phyloP scores from a whole-genome alignment of 192 early-diverging fungal species.

The Backusella mclennaniae region DNA sequence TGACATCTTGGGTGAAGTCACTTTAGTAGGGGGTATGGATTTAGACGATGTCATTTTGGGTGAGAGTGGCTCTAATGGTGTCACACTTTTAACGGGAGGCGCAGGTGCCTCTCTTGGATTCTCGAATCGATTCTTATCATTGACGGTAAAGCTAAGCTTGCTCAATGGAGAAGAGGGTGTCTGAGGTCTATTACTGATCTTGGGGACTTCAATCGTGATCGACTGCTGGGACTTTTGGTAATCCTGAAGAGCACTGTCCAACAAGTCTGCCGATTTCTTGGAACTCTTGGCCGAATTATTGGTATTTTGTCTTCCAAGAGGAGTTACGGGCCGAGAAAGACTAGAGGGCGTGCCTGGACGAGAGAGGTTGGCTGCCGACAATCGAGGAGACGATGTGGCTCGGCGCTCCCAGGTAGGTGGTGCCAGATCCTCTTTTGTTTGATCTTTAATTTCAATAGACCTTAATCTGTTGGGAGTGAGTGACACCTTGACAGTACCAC shows the following conservation, averaged over 20 bases:
- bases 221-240: not conserved
- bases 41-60: constrained; percentile 12
- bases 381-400: constrained; percentile 13
- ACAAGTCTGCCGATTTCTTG: not conserved
- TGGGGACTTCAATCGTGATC: constrained; percentile 4
- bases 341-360: constrained; percentile 8
- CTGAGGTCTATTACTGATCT: not conserved
- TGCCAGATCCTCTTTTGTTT: not conserved
- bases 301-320: not conserved
- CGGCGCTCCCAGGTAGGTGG: constrained; percentile 25
- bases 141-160: not conserved
- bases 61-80: constrained; percentile 17
- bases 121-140: constrained; percentile 26
- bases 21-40: constrained; percentile 14
- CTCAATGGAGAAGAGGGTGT: constrained; percentile 13
- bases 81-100: not conserved
- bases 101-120: constrained; percentile 23
- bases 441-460: constrained; percentile 54
- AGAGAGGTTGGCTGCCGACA: constrained; percentile 6
- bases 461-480: constrained; percentile 55
- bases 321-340: not conserved
- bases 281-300: not conserved
- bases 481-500: constrained; percentile 53
- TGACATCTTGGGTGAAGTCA: constrained; percentile 25
- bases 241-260: not conserved